Percentiles rank a stretch among this genome's conserved stretches.
Evolutionary conservation across 2,329 filamentous ascomycete species (phyloP).

Genomic region (Fusarium xylarioides): DNA sequence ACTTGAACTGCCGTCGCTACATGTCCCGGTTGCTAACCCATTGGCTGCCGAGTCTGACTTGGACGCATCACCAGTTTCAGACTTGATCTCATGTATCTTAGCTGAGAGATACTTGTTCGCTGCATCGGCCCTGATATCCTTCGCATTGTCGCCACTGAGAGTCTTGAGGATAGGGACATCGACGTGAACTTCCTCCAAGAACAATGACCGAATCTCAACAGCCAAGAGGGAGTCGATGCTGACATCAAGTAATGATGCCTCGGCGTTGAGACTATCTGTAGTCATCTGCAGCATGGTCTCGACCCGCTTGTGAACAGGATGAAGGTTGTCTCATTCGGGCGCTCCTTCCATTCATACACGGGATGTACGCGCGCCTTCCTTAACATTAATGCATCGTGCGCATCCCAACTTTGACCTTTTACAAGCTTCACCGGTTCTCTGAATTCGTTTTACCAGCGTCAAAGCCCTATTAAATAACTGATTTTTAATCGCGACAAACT

Average conservation of each 20-base stretch:
- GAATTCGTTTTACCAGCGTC: too few species aligned
- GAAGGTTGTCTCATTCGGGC: too few species aligned
- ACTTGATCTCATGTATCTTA: neutral
- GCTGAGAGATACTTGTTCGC: constrained; percentile 4
- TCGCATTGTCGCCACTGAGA: neutral
- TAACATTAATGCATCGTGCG: too few species aligned
- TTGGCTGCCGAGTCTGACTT: neutral
- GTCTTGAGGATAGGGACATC: constrained; percentile 4
- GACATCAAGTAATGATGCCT: neutral
- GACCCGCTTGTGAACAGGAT: too few species aligned
- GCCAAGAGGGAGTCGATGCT: neutral
- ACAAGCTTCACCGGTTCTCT: too few species aligned
- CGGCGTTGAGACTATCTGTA: neutral
- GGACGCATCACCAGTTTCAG: neutral
- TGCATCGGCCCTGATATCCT: neutral
- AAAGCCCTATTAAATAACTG: too few species aligned
- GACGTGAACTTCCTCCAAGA: neutral
- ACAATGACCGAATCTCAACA: constrained; percentile 4
- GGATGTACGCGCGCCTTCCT: too few species aligned
- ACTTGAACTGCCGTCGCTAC: neutral
- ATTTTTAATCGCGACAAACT: too few species aligned
- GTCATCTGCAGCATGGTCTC: constrained; percentile 3
- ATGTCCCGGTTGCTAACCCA: neutral
- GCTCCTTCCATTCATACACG: too few species aligned
- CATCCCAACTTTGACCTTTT: too few species aligned